Base-by-base conservation (phyloP, 805 yeast species). In the Hanseniaspora guilliermondii region DNA sequence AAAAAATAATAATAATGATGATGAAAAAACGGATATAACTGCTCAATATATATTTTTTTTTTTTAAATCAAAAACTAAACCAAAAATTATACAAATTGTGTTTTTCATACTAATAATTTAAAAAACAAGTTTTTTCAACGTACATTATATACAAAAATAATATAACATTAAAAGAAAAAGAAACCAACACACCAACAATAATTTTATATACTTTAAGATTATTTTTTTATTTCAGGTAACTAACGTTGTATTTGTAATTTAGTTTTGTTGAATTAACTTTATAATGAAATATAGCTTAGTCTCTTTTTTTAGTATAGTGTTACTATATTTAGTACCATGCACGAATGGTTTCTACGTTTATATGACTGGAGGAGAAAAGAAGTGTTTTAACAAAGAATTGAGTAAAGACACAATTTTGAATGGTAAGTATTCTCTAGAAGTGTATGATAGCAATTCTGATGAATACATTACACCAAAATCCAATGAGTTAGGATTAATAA, bases 341-440 rank as follows among this genome's bases (percentile, higher is more conserved):
- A 64, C 65, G 12, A 59, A 62, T 57, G 76, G 71, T 2, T 70
- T 79, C 57, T 76, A 79, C 62, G 77, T 73, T 61, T 79, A 76
- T 59, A 63, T 73, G n/a, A 71, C 70, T 22, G 76, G 79, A 14
- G 77, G 77, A 12, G 76, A 73, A 53, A 70, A 73, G 53, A 73
- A 70, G 60, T 80, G 86, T 62, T 79, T 79, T 64, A 73, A 74
- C 61, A 77, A 76, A 58, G 83, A 79, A 59, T 64, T 80, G 49
- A 66, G 75, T 3, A 70, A 71, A 59, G 79, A 74, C 21, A 70
- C 79, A 5, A 61, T 79, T 21, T 64, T 80, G 35, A 69, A 74
- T 49, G 80, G 80, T 25, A 68, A 68, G 57, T 80, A 76, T 60
- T 69, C 68, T 37, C 69, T 78, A 30, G 79, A 77, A 60, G 68